Conservation (phyloP, 805 yeast genomes). For the Pachysolen tannophilus region DNA sequence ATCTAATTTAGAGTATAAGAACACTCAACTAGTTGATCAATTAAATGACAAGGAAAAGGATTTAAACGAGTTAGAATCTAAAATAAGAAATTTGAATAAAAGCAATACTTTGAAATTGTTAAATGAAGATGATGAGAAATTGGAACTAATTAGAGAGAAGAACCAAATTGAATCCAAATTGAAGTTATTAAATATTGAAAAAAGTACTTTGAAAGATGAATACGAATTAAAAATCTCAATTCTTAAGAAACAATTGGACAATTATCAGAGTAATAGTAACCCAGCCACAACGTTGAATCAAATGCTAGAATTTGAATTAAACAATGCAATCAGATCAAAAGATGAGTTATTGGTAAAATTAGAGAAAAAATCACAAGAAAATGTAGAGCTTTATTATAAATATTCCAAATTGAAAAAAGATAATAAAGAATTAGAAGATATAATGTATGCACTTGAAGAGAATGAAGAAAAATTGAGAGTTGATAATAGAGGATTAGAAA, state of each 20-base stretch:
- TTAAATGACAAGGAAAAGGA: conserved; percentile 29
- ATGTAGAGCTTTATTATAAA: conserved; percentile 16
- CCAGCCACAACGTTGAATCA: conserved; percentile 15
- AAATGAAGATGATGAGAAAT: conserved; percentile 27
- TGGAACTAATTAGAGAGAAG: conserved; percentile 27
- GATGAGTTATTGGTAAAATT: conserved; percentile 20
- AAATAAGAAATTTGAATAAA: conserved; percentile 24
- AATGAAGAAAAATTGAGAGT: conserved; percentile 20
- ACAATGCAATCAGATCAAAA: conserved; percentile 22
- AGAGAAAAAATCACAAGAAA: conserved; percentile 16
- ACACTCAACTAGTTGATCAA: conserved; percentile 14
- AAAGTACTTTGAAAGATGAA: conserved; percentile 26
- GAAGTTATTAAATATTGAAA: conserved; percentile 28
- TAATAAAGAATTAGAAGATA: conserved; percentile 20
- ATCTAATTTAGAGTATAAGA: conserved; percentile 15
- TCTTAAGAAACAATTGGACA: conserved; percentile 23
- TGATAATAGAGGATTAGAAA: conserved; percentile 25
- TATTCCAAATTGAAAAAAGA: conserved; percentile 18
- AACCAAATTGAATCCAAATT: conserved; percentile 30
- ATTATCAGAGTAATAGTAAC: conserved; percentile 11
- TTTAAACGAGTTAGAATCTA: conserved; percentile 23
- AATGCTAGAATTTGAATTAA: conserved; percentile 27
- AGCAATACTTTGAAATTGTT: conserved; percentile 16
- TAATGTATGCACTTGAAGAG: conserved; percentile 22
- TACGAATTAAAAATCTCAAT: conserved; percentile 27